Conservation (phyloP, 805 yeast species). For the Ogataea polymorpha region DNA sequence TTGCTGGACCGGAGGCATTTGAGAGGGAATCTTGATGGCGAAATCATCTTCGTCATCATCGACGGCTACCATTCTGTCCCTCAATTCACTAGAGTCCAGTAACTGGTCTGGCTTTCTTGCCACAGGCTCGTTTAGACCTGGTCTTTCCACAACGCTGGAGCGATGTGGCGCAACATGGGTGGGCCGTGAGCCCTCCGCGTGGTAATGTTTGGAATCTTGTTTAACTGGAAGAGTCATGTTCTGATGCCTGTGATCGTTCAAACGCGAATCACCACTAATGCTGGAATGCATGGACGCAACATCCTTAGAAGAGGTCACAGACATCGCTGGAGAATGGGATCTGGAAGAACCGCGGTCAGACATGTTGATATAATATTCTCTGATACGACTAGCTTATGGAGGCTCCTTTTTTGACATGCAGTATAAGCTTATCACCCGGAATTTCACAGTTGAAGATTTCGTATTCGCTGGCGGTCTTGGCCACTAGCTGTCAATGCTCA, state of each 20-base stretch:
- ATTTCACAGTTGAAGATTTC: background rate
- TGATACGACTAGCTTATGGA: conserved; percentile 5
- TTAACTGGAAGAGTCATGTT: conserved; percentile 33
- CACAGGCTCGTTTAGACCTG: conserved; percentile 5
- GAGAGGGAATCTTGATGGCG: conserved; percentile 22
- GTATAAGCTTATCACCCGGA: background rate
- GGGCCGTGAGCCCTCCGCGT: conserved; percentile 2
- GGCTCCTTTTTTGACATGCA: conserved; percentile 16
- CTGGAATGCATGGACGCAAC: conserved; percentile 33
- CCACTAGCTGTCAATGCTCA: conserved; percentile 10
- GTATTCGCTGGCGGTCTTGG: background rate
- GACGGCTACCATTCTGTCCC: conserved; percentile 28
- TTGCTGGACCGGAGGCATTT: conserved; percentile 6
- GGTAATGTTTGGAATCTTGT: conserved; percentile 22
- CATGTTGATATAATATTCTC: conserved; percentile 15
- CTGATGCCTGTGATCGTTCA: conserved; percentile 37
- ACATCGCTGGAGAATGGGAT: conserved; percentile 26
- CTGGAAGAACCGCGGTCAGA: conserved; percentile 23
- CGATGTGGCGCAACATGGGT: conserved; percentile 1
- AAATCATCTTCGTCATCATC: conserved; percentile 32
- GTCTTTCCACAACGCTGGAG: conserved; percentile 13
- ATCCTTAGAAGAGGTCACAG: conserved; percentile 31
- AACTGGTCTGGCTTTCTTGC: conserved; percentile 20
- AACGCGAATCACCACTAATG: conserved; percentile 34
- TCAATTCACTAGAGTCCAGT: conserved; percentile 29